These are phyloP conservation scores for Thozetella sp. DNA, from an alignment of 495 filamentous ascomycete genomes.

Conservation along the genomic window DNA sequence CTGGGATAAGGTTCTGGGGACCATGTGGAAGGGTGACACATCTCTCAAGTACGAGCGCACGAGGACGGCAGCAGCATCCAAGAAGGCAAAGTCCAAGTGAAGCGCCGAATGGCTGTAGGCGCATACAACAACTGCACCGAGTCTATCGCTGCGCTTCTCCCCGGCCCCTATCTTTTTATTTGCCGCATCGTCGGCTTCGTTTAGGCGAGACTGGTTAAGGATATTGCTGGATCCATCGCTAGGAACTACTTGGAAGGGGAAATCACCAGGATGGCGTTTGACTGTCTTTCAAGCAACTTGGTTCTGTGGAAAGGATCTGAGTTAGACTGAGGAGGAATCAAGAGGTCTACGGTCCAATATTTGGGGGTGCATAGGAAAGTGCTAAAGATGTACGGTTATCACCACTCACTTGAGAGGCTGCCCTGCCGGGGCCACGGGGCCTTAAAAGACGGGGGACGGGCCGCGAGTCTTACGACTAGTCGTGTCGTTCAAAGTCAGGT, in stretches of 20 bases:
- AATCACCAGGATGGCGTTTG: not conserved
- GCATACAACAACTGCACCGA: too few species aligned
- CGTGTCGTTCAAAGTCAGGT: not conserved
- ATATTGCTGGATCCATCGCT: not conserved
- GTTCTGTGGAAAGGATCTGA: too few species aligned
- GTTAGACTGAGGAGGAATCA: too few species aligned
- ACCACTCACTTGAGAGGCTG: not conserved
- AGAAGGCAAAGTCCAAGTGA: conserved; percentile 23
- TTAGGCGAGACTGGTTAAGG: not conserved
- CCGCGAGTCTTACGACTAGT: not conserved
- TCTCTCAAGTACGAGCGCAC: conserved; percentile 40
- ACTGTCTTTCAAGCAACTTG: not conserved
- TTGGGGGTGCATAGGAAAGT: too few species aligned
- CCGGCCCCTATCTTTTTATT: not conserved
- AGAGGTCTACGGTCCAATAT: too few species aligned
- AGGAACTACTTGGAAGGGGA: too few species aligned
- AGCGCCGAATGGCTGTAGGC: too few species aligned
- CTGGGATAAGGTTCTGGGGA: conserved; percentile 76
- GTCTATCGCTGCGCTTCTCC: not conserved
- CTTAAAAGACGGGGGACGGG: not conserved
- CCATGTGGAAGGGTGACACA: conserved; percentile 69
- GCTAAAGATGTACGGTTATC: not conserved
- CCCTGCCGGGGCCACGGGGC: not conserved
- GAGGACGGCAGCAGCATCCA: conserved; percentile 31
- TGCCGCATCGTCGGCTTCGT: not conserved